phyloP scores from a whole-genome alignment of 2,329 filamentous ascomycete species.

The Trichophyton rubrum region DNA sequence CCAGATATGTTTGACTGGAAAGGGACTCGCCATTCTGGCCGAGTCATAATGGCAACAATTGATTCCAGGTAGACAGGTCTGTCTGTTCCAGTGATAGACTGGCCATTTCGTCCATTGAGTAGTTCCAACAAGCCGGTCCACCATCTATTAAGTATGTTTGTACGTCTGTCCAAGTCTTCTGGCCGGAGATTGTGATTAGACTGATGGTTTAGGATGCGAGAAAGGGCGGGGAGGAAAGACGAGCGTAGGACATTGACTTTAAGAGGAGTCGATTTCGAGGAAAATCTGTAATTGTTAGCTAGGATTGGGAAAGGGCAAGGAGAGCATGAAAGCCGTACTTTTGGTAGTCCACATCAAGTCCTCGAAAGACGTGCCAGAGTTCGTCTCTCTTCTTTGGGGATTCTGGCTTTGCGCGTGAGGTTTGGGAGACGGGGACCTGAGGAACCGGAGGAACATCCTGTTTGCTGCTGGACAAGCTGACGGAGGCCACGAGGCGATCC shows the following conservation, averaged over 20 bases:
- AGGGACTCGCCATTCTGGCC: conserved; percentile 71
- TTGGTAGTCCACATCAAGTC: conserved; percentile 55
- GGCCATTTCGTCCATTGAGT: conserved; percentile 61
- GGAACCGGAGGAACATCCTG: conserved; percentile 38
- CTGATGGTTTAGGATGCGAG: conserved; percentile 53
- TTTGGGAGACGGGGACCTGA: conserved; percentile 27
- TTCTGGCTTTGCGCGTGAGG: conserved; percentile 18
- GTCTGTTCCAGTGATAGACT: conserved; percentile 73
- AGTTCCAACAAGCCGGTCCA: conserved; percentile 74
- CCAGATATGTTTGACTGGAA: conserved; percentile 39
- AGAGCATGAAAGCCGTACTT: conserved; percentile 37
- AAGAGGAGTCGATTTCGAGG: conserved; percentile 57
- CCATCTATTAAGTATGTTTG: conserved; percentile 77
- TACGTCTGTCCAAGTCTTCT: conserved; percentile 70
- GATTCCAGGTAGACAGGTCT: conserved; percentile 68
- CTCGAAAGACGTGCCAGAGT: conserved; percentile 54
- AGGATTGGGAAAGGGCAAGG: conserved; percentile 7
- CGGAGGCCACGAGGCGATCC: conserved; percentile 33
- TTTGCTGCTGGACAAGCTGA: conserved; percentile 25
- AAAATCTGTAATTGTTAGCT: conserved; percentile 42
- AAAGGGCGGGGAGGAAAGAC: conserved; percentile 63
- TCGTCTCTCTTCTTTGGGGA: conserved; percentile 52
- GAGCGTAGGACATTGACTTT: conserved; percentile 65
- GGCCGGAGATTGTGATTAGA: conserved; percentile 54
- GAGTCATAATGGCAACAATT: conserved; percentile 69